phyloP scores from a whole-genome alignment of 495 filamentous ascomycete species.

The Podospora tetraspora region DNA sequence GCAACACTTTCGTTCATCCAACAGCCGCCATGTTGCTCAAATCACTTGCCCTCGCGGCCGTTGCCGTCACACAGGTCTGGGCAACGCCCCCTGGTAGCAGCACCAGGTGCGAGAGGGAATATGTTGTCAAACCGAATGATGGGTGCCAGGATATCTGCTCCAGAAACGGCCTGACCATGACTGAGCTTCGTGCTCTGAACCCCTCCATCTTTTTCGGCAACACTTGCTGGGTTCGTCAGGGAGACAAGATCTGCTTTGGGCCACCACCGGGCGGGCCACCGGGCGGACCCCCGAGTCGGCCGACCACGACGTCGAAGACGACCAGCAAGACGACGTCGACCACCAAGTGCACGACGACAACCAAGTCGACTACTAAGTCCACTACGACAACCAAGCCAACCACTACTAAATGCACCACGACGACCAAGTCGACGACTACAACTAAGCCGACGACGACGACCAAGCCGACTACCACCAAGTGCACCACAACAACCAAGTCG shows the following conservation, averaged over 20 bases:
- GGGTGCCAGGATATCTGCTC: background rate
- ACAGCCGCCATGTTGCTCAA: conserved; percentile 30
- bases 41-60: conserved; percentile 31
- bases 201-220: background rate
- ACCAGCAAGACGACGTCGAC: background rate
- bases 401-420: background rate
- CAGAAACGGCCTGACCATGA: background rate
- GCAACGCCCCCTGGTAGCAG: conserved; percentile 29
- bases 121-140: background rate
- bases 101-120: conserved; percentile 23
- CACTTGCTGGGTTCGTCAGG: background rate
- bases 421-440: too few species aligned
- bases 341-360: background rate
- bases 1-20: conserved; percentile 20
- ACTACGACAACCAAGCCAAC: background rate
- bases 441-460: too few species aligned
- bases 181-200: background rate
- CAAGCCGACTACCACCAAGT: background rate
- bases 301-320: background rate
- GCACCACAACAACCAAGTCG: too few species aligned
- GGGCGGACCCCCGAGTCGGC: background rate
- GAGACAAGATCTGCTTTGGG: background rate
- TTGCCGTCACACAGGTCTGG: conserved; percentile 29
- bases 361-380: background rate
- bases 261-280: background rate